phyloP scores from a whole-genome alignment of 192 early-diverging fungal species.

The Chytriomyces sp. region DNA sequence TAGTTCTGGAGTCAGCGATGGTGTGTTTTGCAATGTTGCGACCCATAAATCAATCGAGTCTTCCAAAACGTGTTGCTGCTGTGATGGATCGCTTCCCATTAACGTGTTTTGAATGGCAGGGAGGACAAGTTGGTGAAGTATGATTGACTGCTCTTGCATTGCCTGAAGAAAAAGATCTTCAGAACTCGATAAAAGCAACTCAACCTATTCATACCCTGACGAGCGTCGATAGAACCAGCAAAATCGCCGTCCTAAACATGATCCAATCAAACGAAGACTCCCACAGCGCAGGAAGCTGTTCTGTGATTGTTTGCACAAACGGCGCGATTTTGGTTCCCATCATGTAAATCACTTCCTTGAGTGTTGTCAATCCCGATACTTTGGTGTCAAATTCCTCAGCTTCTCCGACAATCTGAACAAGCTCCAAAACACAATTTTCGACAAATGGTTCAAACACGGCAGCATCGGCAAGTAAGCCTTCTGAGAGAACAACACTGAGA shows the following conservation, averaged over 20 bases:
- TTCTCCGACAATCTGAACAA: slow-evolving; percentile 66
- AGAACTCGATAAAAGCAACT: neutral
- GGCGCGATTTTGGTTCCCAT: slow-evolving; percentile 74
- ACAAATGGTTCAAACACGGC: slow-evolving; percentile 71
- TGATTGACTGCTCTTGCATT: slow-evolving; percentile 69
- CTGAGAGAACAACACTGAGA: slow-evolving; percentile 73
- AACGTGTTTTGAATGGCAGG: slow-evolving; percentile 79
- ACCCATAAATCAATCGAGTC: slow-evolving; percentile 92
- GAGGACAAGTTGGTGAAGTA: slow-evolving; percentile 74
- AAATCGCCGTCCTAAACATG: slow-evolving; percentile 79
- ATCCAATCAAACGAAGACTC: slow-evolving; percentile 73
- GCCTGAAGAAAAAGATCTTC: slow-evolving; percentile 49
- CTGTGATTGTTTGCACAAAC: slow-evolving; percentile 72
- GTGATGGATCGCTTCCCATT: slow-evolving; percentile 57
- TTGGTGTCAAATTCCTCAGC: slow-evolving; percentile 77
- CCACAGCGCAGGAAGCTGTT: slow-evolving; percentile 83
- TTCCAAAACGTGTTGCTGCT: slow-evolving; percentile 69
- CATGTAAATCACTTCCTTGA: slow-evolving; percentile 77
- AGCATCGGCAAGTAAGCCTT: slow-evolving; percentile 76
- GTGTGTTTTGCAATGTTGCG: slow-evolving; percentile 74
- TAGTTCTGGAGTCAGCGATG: slow-evolving; percentile 57
- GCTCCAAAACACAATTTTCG: slow-evolving; percentile 58
- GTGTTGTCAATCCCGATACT: slow-evolving; percentile 74
- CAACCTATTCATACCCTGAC: slow-evolving; percentile 54
- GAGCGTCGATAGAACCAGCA: slow-evolving; percentile 77